Evolutionary conservation across 768 basidiomycete genomes (phyloP).

Genomic region (Macrocybe gigantea): DNA sequence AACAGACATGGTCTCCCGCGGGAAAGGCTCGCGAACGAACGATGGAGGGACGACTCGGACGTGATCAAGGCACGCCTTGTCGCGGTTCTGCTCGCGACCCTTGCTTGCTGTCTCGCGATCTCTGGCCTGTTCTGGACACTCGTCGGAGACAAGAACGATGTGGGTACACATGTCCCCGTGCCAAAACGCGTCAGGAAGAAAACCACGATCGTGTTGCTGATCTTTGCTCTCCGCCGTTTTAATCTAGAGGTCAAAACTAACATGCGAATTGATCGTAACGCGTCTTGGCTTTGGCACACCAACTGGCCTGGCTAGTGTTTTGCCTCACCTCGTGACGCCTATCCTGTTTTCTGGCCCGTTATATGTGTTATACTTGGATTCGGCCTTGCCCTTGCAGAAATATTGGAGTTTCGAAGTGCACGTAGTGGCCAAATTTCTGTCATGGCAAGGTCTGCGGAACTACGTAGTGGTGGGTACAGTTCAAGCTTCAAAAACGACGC

Average conservation of each 20-base stretch:
- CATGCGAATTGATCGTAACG: slow-evolving; percentile 6
- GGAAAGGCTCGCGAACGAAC: slow-evolving; percentile 28
- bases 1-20: slow-evolving; percentile 20
- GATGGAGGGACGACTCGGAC: slow-evolving; percentile 77
- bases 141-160: slow-evolving; percentile 15
- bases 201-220: no score
- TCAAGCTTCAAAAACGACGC: no score
- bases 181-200: no score
- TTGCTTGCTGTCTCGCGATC: slow-evolving; percentile 49
- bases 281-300: slow-evolving; percentile 33
- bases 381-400: slow-evolving; percentile 49
- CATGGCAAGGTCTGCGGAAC: slow-evolving; percentile 65
- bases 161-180: slow-evolving; percentile 5
- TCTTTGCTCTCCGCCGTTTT: no score
- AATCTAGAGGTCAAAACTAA: no score
- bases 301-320: slow-evolving; percentile 10
- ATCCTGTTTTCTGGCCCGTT: slow-evolving; percentile 76
- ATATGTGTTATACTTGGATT: slow-evolving; percentile 43
- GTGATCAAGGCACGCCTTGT: slow-evolving; percentile 77
- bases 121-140: slow-evolving; percentile 31
- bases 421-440: slow-evolving; percentile 34
- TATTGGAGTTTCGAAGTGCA: slow-evolving; percentile 38
- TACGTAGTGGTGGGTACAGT: slow-evolving; percentile 40
- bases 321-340: slow-evolving; percentile 64
- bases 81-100: slow-evolving; percentile 61